phyloP scores from a whole-genome alignment of 2,329 filamentous ascomycete genomes.

The Aspergillus sp. region DNA sequence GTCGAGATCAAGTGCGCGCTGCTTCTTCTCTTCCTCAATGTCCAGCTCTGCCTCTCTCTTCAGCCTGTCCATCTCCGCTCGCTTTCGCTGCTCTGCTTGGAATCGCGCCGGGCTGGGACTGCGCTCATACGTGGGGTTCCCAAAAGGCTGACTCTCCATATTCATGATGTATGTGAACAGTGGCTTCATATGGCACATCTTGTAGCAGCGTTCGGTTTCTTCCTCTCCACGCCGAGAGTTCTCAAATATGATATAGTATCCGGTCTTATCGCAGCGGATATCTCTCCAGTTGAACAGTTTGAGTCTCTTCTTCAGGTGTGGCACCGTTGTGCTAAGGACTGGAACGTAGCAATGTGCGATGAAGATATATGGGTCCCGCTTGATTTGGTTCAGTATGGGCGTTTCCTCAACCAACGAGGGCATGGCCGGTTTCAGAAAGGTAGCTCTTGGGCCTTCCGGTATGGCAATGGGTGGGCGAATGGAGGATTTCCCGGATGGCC shows the following conservation, averaged over 20 bases:
- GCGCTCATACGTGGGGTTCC: conserved; percentile 61
- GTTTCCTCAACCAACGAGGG: conserved; percentile 63
- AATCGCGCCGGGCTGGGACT: conserved; percentile 46
- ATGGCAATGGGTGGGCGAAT: conserved; percentile 33
- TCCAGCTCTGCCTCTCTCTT: conserved; percentile 76
- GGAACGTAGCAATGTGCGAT: conserved; percentile 85
- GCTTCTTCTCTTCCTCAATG: conserved; percentile 83
- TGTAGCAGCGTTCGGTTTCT: conserved; percentile 78
- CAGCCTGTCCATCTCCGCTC: conserved; percentile 65
- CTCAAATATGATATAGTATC: conserved; percentile 90
- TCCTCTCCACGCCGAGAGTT: conserved; percentile 72
- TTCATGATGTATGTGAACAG: conserved; percentile 92
- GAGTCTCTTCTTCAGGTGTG: conserved; percentile 85
- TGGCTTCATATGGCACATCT: conserved; percentile 73
- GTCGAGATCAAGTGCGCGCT: conserved; percentile 83
- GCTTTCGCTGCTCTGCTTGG: conserved; percentile 52
- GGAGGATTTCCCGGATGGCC: conserved; percentile 63
- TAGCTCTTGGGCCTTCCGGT: conserved; percentile 40
- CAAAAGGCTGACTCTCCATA: conserved; percentile 77
- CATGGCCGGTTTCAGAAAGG: conserved; percentile 28
- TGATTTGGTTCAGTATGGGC: conserved; percentile 67
- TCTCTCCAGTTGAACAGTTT: conserved; percentile 79
- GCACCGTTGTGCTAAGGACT: conserved; percentile 78
- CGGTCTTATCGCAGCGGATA: conserved; percentile 77
- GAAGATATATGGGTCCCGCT: conserved; percentile 84